Evolutionary conservation across 129 eudicot species (phyloP), one percentile per base, ranked within the genome.

Genomic region (Pseudognaphalium luteoalbum): DNA sequence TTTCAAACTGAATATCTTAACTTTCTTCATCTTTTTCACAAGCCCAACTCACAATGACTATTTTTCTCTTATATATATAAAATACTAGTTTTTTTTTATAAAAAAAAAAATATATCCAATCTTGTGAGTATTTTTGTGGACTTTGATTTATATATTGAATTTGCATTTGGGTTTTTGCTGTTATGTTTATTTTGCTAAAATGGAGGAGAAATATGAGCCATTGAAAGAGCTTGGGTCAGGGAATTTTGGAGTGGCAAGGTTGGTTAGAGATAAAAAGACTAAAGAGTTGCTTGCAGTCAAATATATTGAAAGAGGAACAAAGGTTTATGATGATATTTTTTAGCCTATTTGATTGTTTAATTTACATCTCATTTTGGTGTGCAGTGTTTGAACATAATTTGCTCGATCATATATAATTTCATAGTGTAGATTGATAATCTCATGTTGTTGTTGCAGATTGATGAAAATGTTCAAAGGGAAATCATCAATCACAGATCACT

Each of bases 231-330:
- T 87, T 73, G 91, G 91, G 33, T 76, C 91, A 42, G 91, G 91
- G 79, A 87, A 87, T 58, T 87, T 87, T 73, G 91, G 88, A 76
- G 92, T 87, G 44, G 92, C 92, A 64, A 85, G 87, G 80, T 63
- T 87, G 80, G 89, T 85, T 16, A 87, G 80, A 80, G 92, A 85
- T 80, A 85, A 85, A 83, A 80, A 56, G 30, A 85, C 89, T 39
- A 85, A 82, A n/a, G 89, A 87, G 89, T 84, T 87, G 44, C 79
- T 87, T 66, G 92, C 92, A 65, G 89, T 87, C 44, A 87, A 87
- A 72, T 87, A 87, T 70, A 85, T 87, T 35, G 92, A 87, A 82
- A 87, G 89, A 77, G 92, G 92, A 29, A 73, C 87, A 25, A 87
- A 85, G 92, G 92, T 87, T 32, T 35, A 29, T 73, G 5, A 67